Evolutionary conservation across 1,139 yeast species (phyloP).

Genomic region (Yamadazyma jaroonii): DNA sequence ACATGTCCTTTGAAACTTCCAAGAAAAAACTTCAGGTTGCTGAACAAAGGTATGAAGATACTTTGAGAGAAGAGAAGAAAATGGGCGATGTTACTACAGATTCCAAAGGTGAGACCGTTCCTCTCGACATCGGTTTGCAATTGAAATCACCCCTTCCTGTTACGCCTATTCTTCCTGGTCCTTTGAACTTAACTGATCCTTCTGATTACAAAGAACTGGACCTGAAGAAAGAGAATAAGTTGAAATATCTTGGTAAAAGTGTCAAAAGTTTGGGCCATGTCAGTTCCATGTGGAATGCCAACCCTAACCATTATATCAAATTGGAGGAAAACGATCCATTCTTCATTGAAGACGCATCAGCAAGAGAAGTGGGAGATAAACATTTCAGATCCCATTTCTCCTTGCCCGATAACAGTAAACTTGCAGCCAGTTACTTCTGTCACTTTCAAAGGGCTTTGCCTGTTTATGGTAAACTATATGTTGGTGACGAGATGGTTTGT

Average conservation of each 20-base stretch:
- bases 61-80: conserved; percentile 1
- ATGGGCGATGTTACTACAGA: neutral
- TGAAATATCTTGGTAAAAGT: conserved; percentile 25
- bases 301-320: conserved; percentile 55
- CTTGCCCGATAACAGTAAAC: conserved; percentile 45
- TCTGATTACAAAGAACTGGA: conserved; percentile 19
- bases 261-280: conserved; percentile 35
- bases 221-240: conserved; percentile 12
- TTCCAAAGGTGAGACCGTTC: neutral
- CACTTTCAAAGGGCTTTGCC: conserved; percentile 73
- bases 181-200: conserved; percentile 30
- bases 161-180: conserved; percentile 18
- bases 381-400: conserved; percentile 69
- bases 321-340: conserved; percentile 40
- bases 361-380: conserved; percentile 43
- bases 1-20: conserved; percentile 35
- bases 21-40: conserved; percentile 23
- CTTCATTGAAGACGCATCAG: conserved; percentile 41
- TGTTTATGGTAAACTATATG: conserved; percentile 75
- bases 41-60: conserved; percentile 21
- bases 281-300: conserved; percentile 59
- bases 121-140: neutral
- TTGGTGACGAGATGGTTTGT: conserved; percentile 66
- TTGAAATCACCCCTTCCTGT: conserved; percentile 9
- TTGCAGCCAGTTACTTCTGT: conserved; percentile 70